Evolutionary conservation across 352 stramenopile genomes (phyloP), one percentile per base, ranked within the genome.

Genomic region (Pythium folliculosum): DNA sequence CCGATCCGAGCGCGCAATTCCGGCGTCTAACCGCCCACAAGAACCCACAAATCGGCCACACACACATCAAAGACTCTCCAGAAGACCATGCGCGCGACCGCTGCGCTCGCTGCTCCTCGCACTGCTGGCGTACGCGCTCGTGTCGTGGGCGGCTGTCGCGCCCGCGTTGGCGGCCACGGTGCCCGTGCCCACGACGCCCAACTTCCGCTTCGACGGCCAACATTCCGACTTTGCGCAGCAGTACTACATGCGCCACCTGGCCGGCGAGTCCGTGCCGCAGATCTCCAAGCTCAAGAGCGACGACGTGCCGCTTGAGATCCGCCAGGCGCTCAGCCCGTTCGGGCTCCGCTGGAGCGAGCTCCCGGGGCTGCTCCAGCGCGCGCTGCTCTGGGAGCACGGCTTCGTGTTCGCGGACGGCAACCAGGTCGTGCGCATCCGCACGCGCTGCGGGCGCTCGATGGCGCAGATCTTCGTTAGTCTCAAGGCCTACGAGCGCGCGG

Each of bases 201-300:
- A 71, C 43, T 91, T 88, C 60, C 59, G 67, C 43, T 88, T 84
- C 72, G 76, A 79, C 23, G 84, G 80, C 6, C 40, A 73, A 55
- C 78, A 89, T 63, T 92, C 84, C 47, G 80, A 92, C 73, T 86
- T 88, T 47, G 78, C 78, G 21, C 81, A 90, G 71, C 84, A 90
- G 58, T 90, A 69, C 57, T 92, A 89, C 61, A 22, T 65, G n/a
- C 77, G 83, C 23, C 80, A 71, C 60, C 65, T 72, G 16, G 71
- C 68, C n/a, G 69, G 77, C 51, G 75, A 77, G 35, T 48, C 70
- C 2, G 70, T 73, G 13, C 50, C 57, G 25, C 76, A 77, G 53
- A 65, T 89, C 45, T 55, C 45, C 9, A 58, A 66, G 49, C 54
- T 86, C 30, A 57, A 45, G 14, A 56, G 43, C 10, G 48, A 32